Evolutionary conservation across 2,329 filamentous ascomycete genomes (phyloP).

Genomic region (Drechslerella dactyloides): DNA sequence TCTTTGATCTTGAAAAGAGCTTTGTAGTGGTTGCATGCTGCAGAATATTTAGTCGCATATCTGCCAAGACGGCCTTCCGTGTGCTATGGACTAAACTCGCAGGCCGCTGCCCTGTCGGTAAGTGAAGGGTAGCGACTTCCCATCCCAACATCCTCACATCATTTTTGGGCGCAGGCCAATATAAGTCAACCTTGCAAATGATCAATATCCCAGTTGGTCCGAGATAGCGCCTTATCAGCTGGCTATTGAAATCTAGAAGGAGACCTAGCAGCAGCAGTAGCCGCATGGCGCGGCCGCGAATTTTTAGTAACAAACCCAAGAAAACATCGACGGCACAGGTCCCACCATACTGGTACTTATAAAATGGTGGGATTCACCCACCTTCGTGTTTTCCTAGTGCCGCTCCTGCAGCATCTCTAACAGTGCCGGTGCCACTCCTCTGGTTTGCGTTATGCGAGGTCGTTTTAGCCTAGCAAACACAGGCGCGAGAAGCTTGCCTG

Average conservation of each 20-base stretch:
- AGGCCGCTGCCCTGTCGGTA: slow-evolving; percentile 18
- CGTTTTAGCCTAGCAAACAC: slow-evolving; percentile 29
- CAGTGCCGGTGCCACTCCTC: slow-evolving; percentile 31
- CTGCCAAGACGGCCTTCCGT: slow-evolving; percentile 19
- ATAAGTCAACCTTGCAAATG: neutral
- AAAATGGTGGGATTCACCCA: slow-evolving; percentile 25
- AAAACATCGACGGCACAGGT: slow-evolving; percentile 13
- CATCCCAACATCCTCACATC: slow-evolving; percentile 21
- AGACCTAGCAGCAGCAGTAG: slow-evolving; percentile 10
- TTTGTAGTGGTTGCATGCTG: slow-evolving; percentile 28
- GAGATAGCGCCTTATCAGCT: slow-evolving; percentile 2
- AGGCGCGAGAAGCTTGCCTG: slow-evolving; percentile 36
- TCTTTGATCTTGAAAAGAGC: neutral
- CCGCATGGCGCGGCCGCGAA: slow-evolving; percentile 26
- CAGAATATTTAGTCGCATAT: slow-evolving; percentile 10
- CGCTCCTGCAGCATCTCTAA: slow-evolving; percentile 44
- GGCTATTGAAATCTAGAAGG: neutral
- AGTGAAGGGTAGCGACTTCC: slow-evolving; percentile 34
- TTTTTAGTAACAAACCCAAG: slow-evolving; percentile 28
- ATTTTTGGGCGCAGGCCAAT: neutral
- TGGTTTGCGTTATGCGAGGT: slow-evolving; percentile 43
- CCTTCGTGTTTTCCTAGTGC: slow-evolving; percentile 11
- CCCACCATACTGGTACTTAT: slow-evolving; percentile 28
- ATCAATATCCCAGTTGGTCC: neutral
- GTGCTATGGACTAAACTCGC: slow-evolving; percentile 23